phyloP scores from a whole-genome alignment of 371 early-diverging fungal species.

The Rhizopus stolonifer region DNA sequence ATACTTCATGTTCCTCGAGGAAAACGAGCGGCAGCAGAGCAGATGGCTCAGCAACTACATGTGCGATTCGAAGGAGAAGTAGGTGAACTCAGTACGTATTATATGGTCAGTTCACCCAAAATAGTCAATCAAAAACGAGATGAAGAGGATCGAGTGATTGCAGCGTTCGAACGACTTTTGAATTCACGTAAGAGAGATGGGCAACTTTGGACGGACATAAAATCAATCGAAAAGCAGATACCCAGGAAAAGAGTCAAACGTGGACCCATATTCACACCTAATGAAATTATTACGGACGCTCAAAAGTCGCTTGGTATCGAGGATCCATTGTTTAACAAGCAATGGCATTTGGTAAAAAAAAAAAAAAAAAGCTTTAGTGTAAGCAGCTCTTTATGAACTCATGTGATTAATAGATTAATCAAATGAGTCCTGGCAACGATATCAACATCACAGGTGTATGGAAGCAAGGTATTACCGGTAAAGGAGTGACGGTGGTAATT shows the following conservation, averaged over 20 bases:
- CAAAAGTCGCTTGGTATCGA: conserved; percentile 39
- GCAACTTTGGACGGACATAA: conserved; percentile 17
- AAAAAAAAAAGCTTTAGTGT: conserved; percentile 28
- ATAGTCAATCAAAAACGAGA: conserved; percentile 11
- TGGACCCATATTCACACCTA: conserved; percentile 27
- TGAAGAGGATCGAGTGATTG: conserved; percentile 15
- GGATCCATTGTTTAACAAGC: conserved; percentile 80
- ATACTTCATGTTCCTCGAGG: conserved; percentile 43
- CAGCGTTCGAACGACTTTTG: conserved; percentile 12
- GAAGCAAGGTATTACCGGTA: conserved; percentile 87
- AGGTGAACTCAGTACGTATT: conserved; percentile 66
- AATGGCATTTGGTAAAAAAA: conserved; percentile 92
- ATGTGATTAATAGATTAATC: conserved; percentile 62
- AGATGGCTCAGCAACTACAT: conserved; percentile 43
- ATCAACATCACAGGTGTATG: conserved; percentile 93
- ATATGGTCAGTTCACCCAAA: conserved; percentile 55
- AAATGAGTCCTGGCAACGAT: conserved; percentile 68
- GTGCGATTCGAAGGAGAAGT: conserved; percentile 64
- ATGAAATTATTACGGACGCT: conserved; percentile 13
- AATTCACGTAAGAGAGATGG: conserved; percentile 20
- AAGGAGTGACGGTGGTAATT: conserved; percentile 82
- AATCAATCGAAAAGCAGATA: conserved; percentile 31
- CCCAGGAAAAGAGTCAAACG: conserved; percentile 36
- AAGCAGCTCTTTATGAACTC: no score
- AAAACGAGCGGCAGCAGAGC: conserved; percentile 24